Conservation (phyloP, 176 grass and related monocot species). For the Eragrostis curvula region DNA sequence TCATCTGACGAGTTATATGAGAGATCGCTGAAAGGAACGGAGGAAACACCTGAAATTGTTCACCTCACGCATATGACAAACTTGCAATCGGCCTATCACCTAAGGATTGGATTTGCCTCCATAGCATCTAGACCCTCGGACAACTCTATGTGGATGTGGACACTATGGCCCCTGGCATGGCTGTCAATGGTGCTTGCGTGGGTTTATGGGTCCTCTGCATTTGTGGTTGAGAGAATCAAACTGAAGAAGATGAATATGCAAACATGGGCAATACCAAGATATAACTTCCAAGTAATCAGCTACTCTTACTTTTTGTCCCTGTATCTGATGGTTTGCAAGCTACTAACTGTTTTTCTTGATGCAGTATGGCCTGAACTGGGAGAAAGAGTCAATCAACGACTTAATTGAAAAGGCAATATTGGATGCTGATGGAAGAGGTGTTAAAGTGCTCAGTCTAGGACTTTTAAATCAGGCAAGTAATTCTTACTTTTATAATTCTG, state of each 20-base stretch:
- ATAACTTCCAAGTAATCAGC: conserved; percentile 80
- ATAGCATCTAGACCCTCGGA: conserved; percentile 74
- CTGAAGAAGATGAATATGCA: conserved; percentile 73
- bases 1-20: conserved; percentile 78
- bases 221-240: conserved; percentile 80
- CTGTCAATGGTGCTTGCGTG: conserved; percentile 71
- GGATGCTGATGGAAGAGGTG: conserved; percentile 74
- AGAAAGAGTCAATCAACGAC: conserved; percentile 83
- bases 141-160: conserved; percentile 62
- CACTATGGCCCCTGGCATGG: conserved; percentile 64
- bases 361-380: conserved; percentile 78
- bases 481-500: conserved; percentile 11
- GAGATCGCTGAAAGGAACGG: conserved; percentile 64
- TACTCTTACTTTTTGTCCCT: background rate
- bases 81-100: conserved; percentile 74
- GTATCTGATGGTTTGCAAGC: conserved; percentile 16
- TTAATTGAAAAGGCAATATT: conserved; percentile 92
- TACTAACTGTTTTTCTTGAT: conserved; percentile 20
- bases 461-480: conserved; percentile 76
- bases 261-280: conserved; percentile 88
- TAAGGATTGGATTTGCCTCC: conserved; percentile 82
- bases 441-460: conserved; percentile 80
- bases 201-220: conserved; percentile 72
- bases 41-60: conserved; percentile 72
- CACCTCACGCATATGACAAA: conserved; percentile 84